phyloP scores from a whole-genome alignment of 441 rosid species.

The Cnidoscolus chayamansa region DNA sequence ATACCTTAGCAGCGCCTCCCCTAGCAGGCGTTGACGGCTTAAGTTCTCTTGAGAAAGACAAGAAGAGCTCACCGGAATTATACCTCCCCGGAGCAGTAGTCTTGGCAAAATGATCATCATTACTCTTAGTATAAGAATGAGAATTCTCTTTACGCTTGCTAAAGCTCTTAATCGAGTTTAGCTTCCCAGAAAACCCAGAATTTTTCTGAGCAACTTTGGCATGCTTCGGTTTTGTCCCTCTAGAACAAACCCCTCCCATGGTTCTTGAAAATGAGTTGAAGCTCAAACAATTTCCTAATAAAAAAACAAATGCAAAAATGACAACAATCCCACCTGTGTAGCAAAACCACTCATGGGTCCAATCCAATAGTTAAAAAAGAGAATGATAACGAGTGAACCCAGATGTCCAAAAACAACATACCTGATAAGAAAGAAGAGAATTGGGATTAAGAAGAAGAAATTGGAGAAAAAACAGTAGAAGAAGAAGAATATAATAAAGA shows the following conservation, averaged over 20 bases:
- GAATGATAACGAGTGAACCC: too few relatives aligned
- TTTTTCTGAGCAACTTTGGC: constrained; percentile 20
- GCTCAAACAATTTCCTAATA: neutral
- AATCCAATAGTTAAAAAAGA: too few relatives aligned
- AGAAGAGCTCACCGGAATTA: constrained; percentile 34
- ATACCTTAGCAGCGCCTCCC: constrained; percentile 47
- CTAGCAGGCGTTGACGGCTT: constrained; percentile 47
- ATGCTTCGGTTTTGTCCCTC: constrained; percentile 35
- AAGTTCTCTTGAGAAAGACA: constrained; percentile 56
- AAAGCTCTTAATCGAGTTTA: constrained; percentile 43
- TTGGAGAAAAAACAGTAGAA: neutral
- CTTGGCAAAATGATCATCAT: constrained; percentile 29
- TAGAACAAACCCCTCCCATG: constrained; percentile 77
- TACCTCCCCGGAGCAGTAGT: constrained; percentile 29
- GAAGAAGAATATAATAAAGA: neutral
- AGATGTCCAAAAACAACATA: neutral
- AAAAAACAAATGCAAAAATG: neutral
- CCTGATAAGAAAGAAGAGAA: neutral
- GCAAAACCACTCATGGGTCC: too few relatives aligned
- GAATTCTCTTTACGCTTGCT: constrained; percentile 33
- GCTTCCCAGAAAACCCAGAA: constrained; percentile 46
- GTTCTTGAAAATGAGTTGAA: neutral
- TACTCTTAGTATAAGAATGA: neutral
- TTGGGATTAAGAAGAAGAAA: neutral
- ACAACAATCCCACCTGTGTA: neutral